These are phyloP conservation scores for Suillus spraguei DNA, from an alignment of 768 basidiomycete genomes.

Conservation along the genomic window DNA sequence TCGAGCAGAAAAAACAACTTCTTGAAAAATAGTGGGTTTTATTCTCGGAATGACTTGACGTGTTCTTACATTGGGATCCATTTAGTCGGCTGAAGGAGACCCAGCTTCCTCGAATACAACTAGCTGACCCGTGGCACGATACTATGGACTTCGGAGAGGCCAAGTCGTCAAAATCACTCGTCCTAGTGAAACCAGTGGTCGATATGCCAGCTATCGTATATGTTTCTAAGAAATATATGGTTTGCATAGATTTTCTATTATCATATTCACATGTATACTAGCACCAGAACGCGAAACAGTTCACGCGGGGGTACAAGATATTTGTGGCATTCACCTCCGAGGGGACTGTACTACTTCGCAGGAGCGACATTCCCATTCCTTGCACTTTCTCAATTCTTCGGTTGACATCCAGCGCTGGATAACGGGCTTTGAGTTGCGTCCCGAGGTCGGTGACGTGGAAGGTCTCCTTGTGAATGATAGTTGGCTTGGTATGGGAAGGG, in stretches of 20 bases:
- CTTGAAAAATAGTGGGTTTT: slow-evolving; percentile 89
- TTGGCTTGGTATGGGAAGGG: slow-evolving; percentile 58
- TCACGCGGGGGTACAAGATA: slow-evolving; percentile 9
- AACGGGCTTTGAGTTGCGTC: slow-evolving; percentile 88
- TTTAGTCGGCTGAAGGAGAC: slow-evolving; percentile 94
- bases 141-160: slow-evolving; percentile 93
- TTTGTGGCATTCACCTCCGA: not conserved
- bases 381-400: slow-evolving; percentile 67
- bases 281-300: not conserved
- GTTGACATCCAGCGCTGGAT: slow-evolving; percentile 83
- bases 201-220: slow-evolving; percentile 91
- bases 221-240: slow-evolving; percentile 57
- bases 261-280: slow-evolving; percentile 9
- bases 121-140: slow-evolving; percentile 98
- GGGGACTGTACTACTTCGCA: slow-evolving; percentile 45
- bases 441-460: slow-evolving; percentile 93
- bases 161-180: slow-evolving; percentile 99
- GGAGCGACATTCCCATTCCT: slow-evolving; percentile 62
- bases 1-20: slow-evolving; percentile 84
- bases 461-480: slow-evolving; percentile 79
- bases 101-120: slow-evolving; percentile 94
- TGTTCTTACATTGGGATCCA: slow-evolving; percentile 6
- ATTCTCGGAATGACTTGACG: slow-evolving; percentile 12
- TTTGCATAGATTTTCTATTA: slow-evolving; percentile 5
- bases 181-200: slow-evolving; percentile 94